Conservation (phyloP, 352 stramenopile genomes). For the Paralagenidium karlingii region DNA sequence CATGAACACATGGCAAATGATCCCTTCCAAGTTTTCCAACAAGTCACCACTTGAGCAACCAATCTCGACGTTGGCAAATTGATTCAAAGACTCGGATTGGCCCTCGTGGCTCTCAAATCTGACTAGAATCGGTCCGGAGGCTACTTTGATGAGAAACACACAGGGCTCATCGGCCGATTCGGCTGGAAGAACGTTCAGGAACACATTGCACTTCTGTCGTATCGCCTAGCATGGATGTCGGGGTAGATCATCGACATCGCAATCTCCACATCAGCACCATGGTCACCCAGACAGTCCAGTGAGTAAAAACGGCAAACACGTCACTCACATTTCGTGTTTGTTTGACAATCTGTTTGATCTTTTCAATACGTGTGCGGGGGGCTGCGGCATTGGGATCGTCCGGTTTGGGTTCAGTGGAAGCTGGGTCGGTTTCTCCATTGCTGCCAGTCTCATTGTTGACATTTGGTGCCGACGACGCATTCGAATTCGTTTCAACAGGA, state of each 20-base stretch:
- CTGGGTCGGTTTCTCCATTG: constrained; percentile 4
- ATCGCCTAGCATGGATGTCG: constrained; percentile 5
- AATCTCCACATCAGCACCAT: background rate
- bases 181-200: constrained; percentile 47
- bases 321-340: constrained; percentile 27
- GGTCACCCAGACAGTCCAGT: too few species aligned
- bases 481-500: background rate
- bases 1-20: constrained; percentile 85
- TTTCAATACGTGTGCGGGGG: constrained; percentile 14
- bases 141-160: constrained; percentile 74
- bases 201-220: constrained; percentile 46
- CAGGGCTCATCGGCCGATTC: constrained; percentile 46
- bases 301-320: too few species aligned
- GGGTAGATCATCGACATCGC: background rate
- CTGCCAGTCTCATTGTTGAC: too few species aligned
- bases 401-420: constrained; percentile 16
- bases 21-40: constrained; percentile 68
- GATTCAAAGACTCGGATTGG: constrained; percentile 24
- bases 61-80: constrained; percentile 66
- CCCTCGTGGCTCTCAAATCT: constrained; percentile 10
- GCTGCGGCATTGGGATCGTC: constrained; percentile 42
- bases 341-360: constrained; percentile 31
- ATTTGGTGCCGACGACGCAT: too few species aligned
- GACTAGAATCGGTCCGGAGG: constrained; percentile 27
- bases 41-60: constrained; percentile 80